phyloP scores from a whole-genome alignment of 176 grass and related monocot genomes.

The Oryza officinalis region DNA sequence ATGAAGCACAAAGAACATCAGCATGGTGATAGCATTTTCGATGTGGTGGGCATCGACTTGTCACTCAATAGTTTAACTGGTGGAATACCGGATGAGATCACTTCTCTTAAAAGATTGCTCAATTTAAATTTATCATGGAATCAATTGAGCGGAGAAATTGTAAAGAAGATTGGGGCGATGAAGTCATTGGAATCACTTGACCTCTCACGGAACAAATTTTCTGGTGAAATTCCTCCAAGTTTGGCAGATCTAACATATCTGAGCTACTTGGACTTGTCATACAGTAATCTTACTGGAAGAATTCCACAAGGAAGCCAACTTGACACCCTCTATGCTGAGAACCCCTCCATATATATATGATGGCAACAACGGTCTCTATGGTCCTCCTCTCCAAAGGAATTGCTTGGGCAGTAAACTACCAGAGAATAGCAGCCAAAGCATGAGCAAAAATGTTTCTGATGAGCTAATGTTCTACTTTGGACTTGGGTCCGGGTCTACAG shows the following conservation, averaged over 20 bases:
- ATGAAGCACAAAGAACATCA: too few relatives aligned
- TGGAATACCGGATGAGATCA: neutral
- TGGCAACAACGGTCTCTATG: neutral
- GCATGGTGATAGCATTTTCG: neutral
- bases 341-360: neutral
- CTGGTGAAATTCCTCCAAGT: neutral
- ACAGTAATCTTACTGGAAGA: neutral
- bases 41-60: neutral
- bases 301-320: neutral
- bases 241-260: neutral
- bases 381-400: slow-evolving; percentile 13
- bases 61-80: neutral
- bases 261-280: neutral
- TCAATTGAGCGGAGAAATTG: too few relatives aligned
- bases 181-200: too few relatives aligned
- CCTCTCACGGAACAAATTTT: too few relatives aligned
- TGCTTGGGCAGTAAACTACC: neutral
- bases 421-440: neutral
- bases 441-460: neutral
- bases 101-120: neutral
- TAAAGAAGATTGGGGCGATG: too few relatives aligned
- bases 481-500: neutral
- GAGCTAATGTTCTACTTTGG: neutral
- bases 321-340: neutral
- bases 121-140: too few relatives aligned